These are phyloP conservation scores for Mycena crocata DNA, from an alignment of 768 basidiomycete genomes.

Conservation along the genomic window DNA sequence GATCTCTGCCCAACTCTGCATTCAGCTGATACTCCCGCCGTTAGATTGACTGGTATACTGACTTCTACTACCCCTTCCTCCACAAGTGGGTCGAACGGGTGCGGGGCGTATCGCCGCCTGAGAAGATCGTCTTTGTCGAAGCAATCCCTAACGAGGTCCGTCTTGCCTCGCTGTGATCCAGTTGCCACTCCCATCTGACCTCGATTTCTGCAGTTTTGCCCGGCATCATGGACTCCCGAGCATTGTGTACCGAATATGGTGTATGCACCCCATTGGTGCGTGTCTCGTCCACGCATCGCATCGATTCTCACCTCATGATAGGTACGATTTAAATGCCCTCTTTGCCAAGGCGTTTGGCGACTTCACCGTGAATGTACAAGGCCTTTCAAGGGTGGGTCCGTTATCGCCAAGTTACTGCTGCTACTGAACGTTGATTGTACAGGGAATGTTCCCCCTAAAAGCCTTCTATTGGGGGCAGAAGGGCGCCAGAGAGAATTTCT, in stretches of 20 bases:
- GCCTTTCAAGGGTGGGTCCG: conserved; percentile 78
- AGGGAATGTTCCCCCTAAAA: conserved; percentile 89
- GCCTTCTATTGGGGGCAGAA: conserved; percentile 90
- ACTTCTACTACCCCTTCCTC: conserved; percentile 86
- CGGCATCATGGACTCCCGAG: conserved; percentile 78
- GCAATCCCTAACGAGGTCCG: conserved; percentile 93
- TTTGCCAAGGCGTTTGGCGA: conserved; percentile 88
- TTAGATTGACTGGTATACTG: conserved; percentile 88
- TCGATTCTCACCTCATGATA: conserved; percentile 59
- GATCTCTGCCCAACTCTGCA: neutral
- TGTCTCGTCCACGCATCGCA: conserved; percentile 35
- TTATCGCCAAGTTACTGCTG: neutral
- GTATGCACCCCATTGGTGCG: conserved; percentile 80
- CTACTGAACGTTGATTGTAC: neutral
- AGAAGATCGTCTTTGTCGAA: conserved; percentile 81
- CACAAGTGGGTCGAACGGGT: conserved; percentile 75
- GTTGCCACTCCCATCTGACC: conserved; percentile 16
- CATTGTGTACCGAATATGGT: conserved; percentile 72
- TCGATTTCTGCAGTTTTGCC: conserved; percentile 72
- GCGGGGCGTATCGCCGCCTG: conserved; percentile 55
- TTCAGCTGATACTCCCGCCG: neutral
- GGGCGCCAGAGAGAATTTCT: conserved; percentile 85
- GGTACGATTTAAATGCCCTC: conserved; percentile 93
- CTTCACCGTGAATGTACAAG: conserved; percentile 94
- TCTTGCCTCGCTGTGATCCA: conserved; percentile 3